Conservation (phyloP, 768 basidiomycete genomes). For the Gloeopeniophorella convolvens region DNA sequence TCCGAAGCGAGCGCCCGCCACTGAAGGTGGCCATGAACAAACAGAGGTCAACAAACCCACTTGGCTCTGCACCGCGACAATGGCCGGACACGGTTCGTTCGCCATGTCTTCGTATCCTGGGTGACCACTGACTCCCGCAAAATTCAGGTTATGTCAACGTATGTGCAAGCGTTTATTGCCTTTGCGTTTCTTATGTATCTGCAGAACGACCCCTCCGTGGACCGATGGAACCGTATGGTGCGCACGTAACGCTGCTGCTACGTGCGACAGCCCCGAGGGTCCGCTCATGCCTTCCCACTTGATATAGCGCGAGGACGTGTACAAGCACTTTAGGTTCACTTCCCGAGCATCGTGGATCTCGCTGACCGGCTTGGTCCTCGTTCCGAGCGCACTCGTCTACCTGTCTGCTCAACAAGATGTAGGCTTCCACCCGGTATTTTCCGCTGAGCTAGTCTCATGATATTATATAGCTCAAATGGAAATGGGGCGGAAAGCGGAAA, state of each 20-base stretch:
- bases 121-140: neutral
- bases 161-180: constrained; percentile 4
- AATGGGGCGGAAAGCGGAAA: constrained; percentile 47
- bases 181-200: constrained; percentile 13
- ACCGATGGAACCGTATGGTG: constrained; percentile 58
- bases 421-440: constrained; percentile 18
- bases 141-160: constrained; percentile 54
- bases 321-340: constrained; percentile 79
- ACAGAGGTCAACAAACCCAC: constrained; percentile 23
- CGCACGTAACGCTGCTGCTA: constrained; percentile 15
- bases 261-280: neutral
- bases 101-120: neutral
- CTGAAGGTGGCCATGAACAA: constrained; percentile 19
- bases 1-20: too few species aligned
- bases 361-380: constrained; percentile 54
- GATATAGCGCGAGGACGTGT: constrained; percentile 73
- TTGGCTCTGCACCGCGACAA: constrained; percentile 27
- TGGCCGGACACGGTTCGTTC: constrained; percentile 61
- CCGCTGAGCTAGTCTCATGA: neutral
- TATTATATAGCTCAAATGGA: constrained; percentile 42
- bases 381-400: constrained; percentile 52
- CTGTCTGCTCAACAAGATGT: constrained; percentile 38
- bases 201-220: constrained; percentile 45
- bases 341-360: constrained; percentile 54
- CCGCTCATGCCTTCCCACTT: neutral